phyloP scores from a whole-genome alignment of 2,329 filamentous ascomycete species.

The Apiospora arundinis region DNA sequence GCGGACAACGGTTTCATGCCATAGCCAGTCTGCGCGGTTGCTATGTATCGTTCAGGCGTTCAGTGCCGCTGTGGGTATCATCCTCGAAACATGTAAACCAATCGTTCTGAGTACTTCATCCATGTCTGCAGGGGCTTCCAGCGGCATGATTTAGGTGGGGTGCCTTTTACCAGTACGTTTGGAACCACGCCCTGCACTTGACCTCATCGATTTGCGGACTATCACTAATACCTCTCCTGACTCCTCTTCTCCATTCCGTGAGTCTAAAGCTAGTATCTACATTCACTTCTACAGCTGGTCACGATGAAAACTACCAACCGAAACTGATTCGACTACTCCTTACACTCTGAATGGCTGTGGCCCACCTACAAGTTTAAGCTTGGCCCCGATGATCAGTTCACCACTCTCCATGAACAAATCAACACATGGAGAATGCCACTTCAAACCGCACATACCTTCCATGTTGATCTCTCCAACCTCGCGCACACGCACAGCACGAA shows the following conservation, averaged over 20 bases:
- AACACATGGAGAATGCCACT: conserved; percentile 1
- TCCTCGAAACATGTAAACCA: neutral
- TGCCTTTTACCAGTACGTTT: neutral
- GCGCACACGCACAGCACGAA: neutral
- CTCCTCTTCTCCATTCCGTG: neutral
- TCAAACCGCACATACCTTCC: neutral
- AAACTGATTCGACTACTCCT: neutral
- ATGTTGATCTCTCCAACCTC: conserved; percentile 1
- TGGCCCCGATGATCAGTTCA: neutral
- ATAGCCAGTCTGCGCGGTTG: neutral
- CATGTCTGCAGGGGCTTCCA: neutral
- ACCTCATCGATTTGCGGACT: neutral
- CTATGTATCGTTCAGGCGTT: neutral
- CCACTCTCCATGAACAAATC: neutral
- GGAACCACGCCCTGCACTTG: neutral
- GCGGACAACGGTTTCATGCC: neutral
- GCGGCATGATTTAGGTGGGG: neutral
- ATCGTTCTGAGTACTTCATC: neutral
- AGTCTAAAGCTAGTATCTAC: neutral
- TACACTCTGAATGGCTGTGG: neutral
- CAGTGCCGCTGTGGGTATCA: neutral
- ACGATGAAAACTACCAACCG: conserved; percentile 4
- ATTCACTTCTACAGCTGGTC: neutral
- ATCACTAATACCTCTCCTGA: neutral
- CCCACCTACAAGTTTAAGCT: neutral